These are phyloP conservation scores for Penicillium expansum DNA, from an alignment of 2,329 filamentous ascomycete genomes.

Conservation along the genomic window DNA sequence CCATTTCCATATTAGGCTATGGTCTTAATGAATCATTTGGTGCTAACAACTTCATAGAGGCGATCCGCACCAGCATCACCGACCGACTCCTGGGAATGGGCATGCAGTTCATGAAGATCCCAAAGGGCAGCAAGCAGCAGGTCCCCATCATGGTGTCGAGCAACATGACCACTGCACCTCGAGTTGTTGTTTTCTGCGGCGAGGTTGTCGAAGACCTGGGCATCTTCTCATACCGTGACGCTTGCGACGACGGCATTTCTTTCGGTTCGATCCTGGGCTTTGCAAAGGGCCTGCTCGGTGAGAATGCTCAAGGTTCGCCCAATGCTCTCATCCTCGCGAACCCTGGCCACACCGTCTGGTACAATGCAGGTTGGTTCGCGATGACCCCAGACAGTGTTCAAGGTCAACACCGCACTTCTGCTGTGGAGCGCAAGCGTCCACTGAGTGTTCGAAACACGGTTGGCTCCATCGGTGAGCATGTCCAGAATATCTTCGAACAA, in stretches of 20 bases:
- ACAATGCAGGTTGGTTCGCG: constrained; percentile 59
- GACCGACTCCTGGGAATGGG: constrained; percentile 61
- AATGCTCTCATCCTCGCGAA: constrained; percentile 69
- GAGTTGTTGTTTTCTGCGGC: constrained; percentile 72
- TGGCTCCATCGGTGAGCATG: constrained; percentile 57
- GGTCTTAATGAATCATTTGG: background rate
- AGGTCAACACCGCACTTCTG: constrained; percentile 60
- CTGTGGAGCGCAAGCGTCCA: constrained; percentile 50
- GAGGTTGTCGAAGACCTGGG: constrained; percentile 71
- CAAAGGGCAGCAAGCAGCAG: constrained; percentile 53
- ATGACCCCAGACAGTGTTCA: constrained; percentile 60
- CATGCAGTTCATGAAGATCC: constrained; percentile 61
- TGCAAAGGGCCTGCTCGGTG: constrained; percentile 47
- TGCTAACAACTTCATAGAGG: constrained; percentile 31
- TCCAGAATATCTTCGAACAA: constrained; percentile 64
- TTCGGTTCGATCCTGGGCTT: constrained; percentile 69
- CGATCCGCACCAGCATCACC: constrained; percentile 60
- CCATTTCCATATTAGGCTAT: background rate
- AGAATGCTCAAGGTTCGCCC: constrained; percentile 23
- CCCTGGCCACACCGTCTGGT: constrained; percentile 73
- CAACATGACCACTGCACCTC: constrained; percentile 56
- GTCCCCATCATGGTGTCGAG: constrained; percentile 66
- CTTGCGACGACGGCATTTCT: constrained; percentile 64
- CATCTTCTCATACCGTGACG: constrained; percentile 67
- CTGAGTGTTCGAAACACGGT: constrained; percentile 61